phyloP scores from a whole-genome alignment of 2,329 filamentous ascomycete species.

The Fusarium buxicola region DNA sequence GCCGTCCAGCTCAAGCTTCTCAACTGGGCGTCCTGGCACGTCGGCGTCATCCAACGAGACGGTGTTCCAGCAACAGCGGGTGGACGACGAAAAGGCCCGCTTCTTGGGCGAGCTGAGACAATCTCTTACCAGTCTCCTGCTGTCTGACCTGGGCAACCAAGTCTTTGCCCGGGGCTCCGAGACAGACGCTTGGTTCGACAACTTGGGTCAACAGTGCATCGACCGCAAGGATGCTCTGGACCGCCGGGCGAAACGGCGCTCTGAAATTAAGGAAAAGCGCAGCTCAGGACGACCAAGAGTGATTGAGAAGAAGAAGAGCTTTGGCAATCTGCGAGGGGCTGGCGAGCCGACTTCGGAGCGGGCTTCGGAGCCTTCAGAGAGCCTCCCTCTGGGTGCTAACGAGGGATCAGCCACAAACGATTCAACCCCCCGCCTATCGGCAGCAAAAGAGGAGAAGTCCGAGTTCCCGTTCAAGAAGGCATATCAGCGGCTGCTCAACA shows the following conservation, averaged over 20 bases:
- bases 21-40: conserved; percentile 70
- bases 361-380: conserved; percentile 54
- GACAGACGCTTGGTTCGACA: conserved; percentile 88
- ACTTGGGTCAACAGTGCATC: conserved; percentile 73
- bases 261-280: conserved; percentile 56
- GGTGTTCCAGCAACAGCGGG: conserved; percentile 70
- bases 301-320: conserved; percentile 76
- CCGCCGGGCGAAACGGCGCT: conserved; percentile 56
- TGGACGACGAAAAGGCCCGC: conserved; percentile 76
- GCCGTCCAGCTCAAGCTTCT: conserved; percentile 60
- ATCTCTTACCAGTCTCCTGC: conserved; percentile 82
- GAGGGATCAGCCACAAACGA: conserved; percentile 52
- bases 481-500: conserved; percentile 82
- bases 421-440: conserved; percentile 41
- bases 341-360: conserved; percentile 56
- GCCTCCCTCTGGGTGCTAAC: conserved; percentile 53
- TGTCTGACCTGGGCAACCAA: conserved; percentile 89
- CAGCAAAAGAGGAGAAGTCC: conserved; percentile 44
- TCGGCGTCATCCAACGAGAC: conserved; percentile 76
- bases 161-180: conserved; percentile 92
- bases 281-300: conserved; percentile 62
- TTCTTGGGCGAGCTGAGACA: conserved; percentile 84
- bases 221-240: conserved; percentile 69
- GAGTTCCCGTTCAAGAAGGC: conserved; percentile 86
- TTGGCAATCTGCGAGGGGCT: conserved; percentile 69